Percentiles rank a stretch among this genome's conserved stretches.
phyloP scores from a whole-genome alignment of 202 grass and related monocot genomes.

The Tripidium arundinaceum region DNA sequence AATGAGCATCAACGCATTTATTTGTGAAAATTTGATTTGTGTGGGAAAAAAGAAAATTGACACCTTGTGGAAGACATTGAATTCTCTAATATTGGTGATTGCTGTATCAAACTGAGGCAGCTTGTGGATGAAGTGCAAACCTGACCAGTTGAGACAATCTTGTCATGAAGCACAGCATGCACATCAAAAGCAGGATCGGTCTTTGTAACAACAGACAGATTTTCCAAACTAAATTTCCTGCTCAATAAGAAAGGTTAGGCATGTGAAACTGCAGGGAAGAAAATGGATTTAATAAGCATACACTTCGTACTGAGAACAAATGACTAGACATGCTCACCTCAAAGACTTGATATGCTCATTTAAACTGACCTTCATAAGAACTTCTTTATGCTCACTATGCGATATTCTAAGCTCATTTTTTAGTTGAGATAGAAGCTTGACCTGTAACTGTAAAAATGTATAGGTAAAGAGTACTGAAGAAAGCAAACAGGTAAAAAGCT shows the following conservation, averaged over 20 bases:
- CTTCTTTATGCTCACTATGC: constrained; percentile 56
- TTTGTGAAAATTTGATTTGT: neutral
- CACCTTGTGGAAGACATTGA: constrained; percentile 33
- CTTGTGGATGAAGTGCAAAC: constrained; percentile 24
- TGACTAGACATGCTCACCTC: constrained; percentile 42
- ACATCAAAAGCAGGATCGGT: constrained; percentile 24
- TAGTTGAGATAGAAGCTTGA: constrained; percentile 52
- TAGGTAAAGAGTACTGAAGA: constrained; percentile 27
- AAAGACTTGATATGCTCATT: constrained; percentile 55
- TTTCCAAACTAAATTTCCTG: constrained; percentile 42
- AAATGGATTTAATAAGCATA: constrained; percentile 10
- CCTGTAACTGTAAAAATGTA: constrained; percentile 43
- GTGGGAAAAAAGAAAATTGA: neutral
- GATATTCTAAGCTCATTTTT: constrained; percentile 69
- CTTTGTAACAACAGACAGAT: constrained; percentile 9
- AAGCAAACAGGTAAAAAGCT: neutral
- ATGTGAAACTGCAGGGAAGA: constrained; percentile 12
- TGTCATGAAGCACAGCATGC: constrained; percentile 17
- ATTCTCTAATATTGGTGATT: constrained; percentile 2
- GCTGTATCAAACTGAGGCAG: constrained; percentile 11
- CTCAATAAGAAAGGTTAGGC: constrained; percentile 8
- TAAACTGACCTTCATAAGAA: constrained; percentile 50
- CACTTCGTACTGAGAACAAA: neutral
- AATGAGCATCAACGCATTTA: neutral
- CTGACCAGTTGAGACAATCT: constrained; percentile 17